Base-by-base conservation (phyloP, 2,329 filamentous ascomycete genomes). In the Aphanocladium album region DNA sequence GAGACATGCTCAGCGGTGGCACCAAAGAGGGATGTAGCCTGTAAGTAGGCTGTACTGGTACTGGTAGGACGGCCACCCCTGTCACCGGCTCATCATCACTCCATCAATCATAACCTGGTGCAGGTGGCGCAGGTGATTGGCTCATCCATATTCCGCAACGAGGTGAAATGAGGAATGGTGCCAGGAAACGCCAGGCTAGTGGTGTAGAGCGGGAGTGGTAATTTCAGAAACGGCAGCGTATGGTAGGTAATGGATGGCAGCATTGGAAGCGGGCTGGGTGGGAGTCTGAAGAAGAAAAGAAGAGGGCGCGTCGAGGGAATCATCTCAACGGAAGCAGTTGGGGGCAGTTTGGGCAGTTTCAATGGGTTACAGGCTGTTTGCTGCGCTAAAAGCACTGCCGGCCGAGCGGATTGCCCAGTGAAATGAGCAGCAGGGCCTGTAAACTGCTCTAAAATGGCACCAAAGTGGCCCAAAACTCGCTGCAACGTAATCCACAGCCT, bases 401-500 rank as follows among this genome's bases (percentile, higher is more conserved):
- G 35, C 21, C 35, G 12, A 12, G 51, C 51, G 19, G 19, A 19
- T 33, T 23, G 49, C 14, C n/a, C 30, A 35, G n/a, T 35, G 16
- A 25, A 52, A 39, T 17, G 19, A 16, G 17, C 23, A 17, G 12
- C 25, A 30, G 9, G 9, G 30, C n/a, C n/a, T n/a, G n/a, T 12
- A 9, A 17, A 19, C 46, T 4, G 5, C 21, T 14, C 14, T 41
- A 8, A 39, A 30, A 25, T 25, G 12, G 8, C 49, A 17, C 50
- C 17, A 23, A 30, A 52, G 27, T 14, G 8, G 16, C 25, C 45
- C 5, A 33, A 9, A 46, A 16, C 50, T 25, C n/a, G n/a, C n/a
- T n/a, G 25, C 30, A 57, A 57, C 54, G 43, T 57, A 57, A 57
- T 45, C 41, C 30, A 30, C 50, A 49, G 23, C n/a, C n/a, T n/a